A percentile compares a stretch with the other conserved stretches of the same genome.
Conservation (phyloP, 306 rosid species). For the Carpinus fangiana region DNA sequence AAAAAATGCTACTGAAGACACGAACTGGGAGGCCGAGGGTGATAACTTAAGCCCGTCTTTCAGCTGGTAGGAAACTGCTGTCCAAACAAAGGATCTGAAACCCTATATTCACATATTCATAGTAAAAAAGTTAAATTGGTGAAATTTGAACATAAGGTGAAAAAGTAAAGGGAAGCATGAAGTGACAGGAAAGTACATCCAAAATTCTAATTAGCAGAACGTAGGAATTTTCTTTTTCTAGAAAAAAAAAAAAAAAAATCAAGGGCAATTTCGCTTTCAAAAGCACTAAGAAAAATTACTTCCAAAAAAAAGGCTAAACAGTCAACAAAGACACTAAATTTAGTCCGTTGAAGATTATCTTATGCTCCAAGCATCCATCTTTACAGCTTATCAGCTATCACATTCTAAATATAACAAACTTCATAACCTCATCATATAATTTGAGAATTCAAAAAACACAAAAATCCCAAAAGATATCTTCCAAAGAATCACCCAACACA, state of each 20-base stretch:
- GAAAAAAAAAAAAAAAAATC: too few species aligned
- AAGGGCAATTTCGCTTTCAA: too few species aligned
- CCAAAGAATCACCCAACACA: too few species aligned
- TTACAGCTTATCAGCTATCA: neutral
- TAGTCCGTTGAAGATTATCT: too few species aligned
- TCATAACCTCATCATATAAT: neutral
- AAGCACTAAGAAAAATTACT: too few species aligned
- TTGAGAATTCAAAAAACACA: neutral
- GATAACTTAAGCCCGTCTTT: constrained; percentile 73
- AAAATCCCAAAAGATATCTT: neutral
- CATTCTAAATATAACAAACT: too few species aligned
- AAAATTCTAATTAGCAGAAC: neutral
- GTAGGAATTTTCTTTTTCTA: too few species aligned
- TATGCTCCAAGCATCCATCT: too few species aligned
- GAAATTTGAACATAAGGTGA: neutral
- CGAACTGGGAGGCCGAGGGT: constrained; percentile 83
- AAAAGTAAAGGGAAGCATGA: neutral
- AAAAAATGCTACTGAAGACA: constrained; percentile 67
- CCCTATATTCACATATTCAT: constrained; percentile 51
- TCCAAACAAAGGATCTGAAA: constrained; percentile 88
- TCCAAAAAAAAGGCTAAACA: too few species aligned
- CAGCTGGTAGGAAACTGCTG: constrained; percentile 84
- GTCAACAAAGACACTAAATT: neutral
- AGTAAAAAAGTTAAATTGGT: neutral
- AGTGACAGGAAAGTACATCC: neutral